These are phyloP conservation scores for Candida coleopterorum DNA, from an alignment of 805 yeast species.

Conservation along the genomic window DNA sequence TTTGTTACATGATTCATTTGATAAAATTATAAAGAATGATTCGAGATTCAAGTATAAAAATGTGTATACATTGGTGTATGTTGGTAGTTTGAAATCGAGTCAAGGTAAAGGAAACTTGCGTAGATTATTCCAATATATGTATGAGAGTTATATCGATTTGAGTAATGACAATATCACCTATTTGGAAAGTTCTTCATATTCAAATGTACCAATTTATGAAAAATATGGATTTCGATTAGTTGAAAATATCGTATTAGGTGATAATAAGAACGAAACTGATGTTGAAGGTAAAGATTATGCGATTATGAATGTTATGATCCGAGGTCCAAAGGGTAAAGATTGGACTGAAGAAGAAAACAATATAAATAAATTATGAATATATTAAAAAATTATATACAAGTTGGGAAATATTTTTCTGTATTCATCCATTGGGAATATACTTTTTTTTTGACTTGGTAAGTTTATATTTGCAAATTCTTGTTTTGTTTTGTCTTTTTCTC, in stretches of 20 bases:
- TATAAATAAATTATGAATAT: conserved; percentile 1
- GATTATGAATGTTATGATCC: conserved; percentile 41
- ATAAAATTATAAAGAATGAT: conserved; percentile 41
- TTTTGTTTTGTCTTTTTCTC: conserved; percentile 41
- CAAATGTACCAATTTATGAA: conserved; percentile 50
- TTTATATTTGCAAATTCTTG: conserved; percentile 48
- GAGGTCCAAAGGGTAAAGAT: conserved; percentile 31
- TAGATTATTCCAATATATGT: conserved; percentile 46
- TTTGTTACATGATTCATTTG: conserved; percentile 45
- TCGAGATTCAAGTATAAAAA: conserved; percentile 30
- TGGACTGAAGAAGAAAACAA: conserved; percentile 23
- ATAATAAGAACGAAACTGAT: conserved; percentile 16
- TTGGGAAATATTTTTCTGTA: conserved; percentile 11
- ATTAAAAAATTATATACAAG: not conserved
- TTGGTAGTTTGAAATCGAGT: conserved; percentile 40
- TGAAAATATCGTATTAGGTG: conserved; percentile 45
- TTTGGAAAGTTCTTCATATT: conserved; percentile 44
- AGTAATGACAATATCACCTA: conserved; percentile 36
- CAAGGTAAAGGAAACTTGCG: conserved; percentile 56
- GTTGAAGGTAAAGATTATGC: conserved; percentile 38
- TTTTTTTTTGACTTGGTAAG: conserved; percentile 54
- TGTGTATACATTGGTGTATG: conserved; percentile 41
- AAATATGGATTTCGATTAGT: conserved; percentile 47
- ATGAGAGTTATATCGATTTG: conserved; percentile 40
- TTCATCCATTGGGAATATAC: conserved; percentile 39